Evolutionary conservation across 2,329 filamentous ascomycete genomes (phyloP).

Genomic region (Penicillium sp.): DNA sequence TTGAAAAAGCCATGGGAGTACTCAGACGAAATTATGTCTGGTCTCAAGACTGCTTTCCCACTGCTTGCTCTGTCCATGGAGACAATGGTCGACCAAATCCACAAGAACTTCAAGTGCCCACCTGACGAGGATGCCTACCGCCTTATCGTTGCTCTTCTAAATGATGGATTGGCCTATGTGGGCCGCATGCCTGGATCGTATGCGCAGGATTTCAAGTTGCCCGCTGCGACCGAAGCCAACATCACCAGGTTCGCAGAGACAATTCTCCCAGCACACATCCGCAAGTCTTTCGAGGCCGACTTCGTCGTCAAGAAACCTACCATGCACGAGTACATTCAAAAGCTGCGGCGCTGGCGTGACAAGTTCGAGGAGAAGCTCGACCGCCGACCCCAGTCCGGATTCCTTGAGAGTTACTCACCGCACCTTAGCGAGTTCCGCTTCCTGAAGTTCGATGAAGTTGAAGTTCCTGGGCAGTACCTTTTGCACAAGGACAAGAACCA

Average conservation of each 20-base stretch:
- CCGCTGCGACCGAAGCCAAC: constrained; percentile 85
- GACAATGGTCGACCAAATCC: constrained; percentile 98
- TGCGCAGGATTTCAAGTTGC: constrained; percentile 86
- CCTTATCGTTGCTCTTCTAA: constrained; percentile 93
- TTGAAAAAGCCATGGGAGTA: constrained; percentile 89
- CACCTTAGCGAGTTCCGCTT: constrained; percentile 96
- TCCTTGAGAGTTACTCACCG: constrained; percentile 81
- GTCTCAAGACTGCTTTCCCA: constrained; percentile 94
- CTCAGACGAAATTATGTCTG: constrained; percentile 91
- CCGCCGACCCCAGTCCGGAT: constrained; percentile 67
- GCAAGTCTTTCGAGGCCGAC: constrained; percentile 95
- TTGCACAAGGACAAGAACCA: constrained; percentile 99
- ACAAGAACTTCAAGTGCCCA: constrained; percentile 98
- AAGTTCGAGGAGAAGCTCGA: constrained; percentile 98
- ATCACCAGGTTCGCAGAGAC: constrained; percentile 96
- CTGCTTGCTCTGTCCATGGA: constrained; percentile 96
- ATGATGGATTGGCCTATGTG: constrained; percentile 91
- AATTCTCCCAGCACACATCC: constrained; percentile 88
- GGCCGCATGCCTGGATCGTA: constrained; percentile 83
- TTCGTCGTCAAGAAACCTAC: constrained; percentile 94
- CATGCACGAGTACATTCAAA: constrained; percentile 98
- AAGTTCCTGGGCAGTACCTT: constrained; percentile 94
- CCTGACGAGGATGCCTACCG: constrained; percentile 97
- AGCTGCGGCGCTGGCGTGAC: constrained; percentile 90
- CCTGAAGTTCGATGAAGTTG: constrained; percentile 97